Percentiles rank a stretch among this genome's conserved stretches.
These are phyloP conservation scores for Starmerella kuoi DNA, from an alignment of 805 yeast genomes.

Conservation along the genomic window DNA sequence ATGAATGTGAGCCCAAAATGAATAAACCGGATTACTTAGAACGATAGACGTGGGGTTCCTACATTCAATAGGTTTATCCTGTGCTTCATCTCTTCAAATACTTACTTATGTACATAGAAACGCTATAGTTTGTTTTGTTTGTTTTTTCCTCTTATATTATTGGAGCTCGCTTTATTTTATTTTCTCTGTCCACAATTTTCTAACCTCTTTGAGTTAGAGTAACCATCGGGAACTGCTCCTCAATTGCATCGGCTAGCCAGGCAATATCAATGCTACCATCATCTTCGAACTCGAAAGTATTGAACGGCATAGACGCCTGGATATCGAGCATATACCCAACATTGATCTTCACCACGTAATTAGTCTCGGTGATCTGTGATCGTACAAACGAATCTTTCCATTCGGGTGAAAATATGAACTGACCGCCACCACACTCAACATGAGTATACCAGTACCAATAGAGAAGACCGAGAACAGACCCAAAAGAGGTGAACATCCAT, in stretches of 20 bases:
- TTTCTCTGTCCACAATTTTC: not conserved
- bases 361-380: conserved; percentile 11
- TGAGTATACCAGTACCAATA: conserved; percentile 14
- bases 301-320: conserved; percentile 14
- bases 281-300: conserved; percentile 6
- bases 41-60: not conserved
- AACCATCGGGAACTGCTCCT: conserved; percentile 5
- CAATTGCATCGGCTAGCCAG: conserved; percentile 18
- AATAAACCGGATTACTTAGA: too few species aligned
- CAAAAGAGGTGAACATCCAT: conserved; percentile 15
- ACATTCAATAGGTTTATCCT: not conserved
- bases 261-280: conserved; percentile 9
- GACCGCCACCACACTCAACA: conserved; percentile 19
- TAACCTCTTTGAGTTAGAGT: not conserved
- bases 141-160: not conserved
- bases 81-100: not conserved
- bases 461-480: conserved; percentile 6
- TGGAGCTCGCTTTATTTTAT: not conserved
- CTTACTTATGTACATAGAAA: not conserved
- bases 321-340: conserved; percentile 14
- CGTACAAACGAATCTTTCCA: conserved; percentile 17
- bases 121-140: not conserved
- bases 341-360: conserved; percentile 10
- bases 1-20: not conserved
- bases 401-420: conserved; percentile 17